These are phyloP conservation scores for Botrytis squamosa DNA, from an alignment of 2,329 filamentous ascomycete species.

Conservation along the genomic window DNA sequence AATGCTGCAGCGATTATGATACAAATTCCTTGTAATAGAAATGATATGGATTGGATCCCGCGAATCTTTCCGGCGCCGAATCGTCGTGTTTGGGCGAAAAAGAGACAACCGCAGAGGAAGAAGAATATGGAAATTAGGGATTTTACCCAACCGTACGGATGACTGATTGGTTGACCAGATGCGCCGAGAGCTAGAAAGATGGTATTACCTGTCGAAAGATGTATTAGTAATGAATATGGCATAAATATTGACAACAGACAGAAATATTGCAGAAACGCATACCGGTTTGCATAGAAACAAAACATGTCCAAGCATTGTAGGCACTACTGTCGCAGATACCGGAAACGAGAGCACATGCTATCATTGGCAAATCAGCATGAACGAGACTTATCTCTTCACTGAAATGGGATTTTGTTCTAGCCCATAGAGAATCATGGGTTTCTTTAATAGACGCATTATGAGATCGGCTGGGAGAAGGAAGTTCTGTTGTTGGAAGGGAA, in stretches of 20 bases:
- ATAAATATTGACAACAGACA: not conserved
- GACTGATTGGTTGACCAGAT: constrained; percentile 49
- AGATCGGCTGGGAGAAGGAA: constrained; percentile 21
- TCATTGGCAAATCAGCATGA: constrained; percentile 41
- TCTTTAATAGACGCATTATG: constrained; percentile 23
- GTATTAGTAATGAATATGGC: not conserved
- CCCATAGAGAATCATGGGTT: not conserved
- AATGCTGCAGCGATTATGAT: constrained; percentile 54
- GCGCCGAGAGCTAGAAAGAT: constrained; percentile 62
- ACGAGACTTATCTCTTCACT: constrained; percentile 36
- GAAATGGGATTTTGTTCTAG: constrained; percentile 25
- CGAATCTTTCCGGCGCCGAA: constrained; percentile 38
- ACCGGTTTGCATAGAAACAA: constrained; percentile 55
- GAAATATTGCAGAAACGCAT: constrained; percentile 16
- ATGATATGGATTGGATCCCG: constrained; percentile 48
- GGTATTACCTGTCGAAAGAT: constrained; percentile 51
- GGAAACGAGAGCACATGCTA: constrained; percentile 47
- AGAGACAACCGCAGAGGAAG: constrained; percentile 54
- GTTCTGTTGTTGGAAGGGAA: constrained; percentile 13
- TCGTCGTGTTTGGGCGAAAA: constrained; percentile 43
- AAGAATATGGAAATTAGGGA: constrained; percentile 52
- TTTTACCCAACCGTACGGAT: constrained; percentile 54
- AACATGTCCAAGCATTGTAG: constrained; percentile 50
- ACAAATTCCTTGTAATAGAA: constrained; percentile 51
- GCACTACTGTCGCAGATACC: constrained; percentile 49